These are phyloP conservation scores for Cladosporium sp. DNA, from an alignment of 2,329 filamentous ascomycete species.

Conservation along the genomic window DNA sequence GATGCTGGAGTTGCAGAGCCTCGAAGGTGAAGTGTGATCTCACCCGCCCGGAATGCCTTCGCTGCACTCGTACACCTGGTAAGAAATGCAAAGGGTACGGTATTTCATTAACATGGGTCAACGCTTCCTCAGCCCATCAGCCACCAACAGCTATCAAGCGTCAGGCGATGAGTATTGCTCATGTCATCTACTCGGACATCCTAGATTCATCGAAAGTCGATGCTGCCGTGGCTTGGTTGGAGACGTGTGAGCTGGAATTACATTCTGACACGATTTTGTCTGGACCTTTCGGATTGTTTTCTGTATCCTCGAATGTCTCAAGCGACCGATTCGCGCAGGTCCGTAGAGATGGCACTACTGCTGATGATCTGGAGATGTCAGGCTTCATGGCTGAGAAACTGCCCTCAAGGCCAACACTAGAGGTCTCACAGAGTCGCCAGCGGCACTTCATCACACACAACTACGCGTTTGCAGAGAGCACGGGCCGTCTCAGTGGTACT, in stretches of 20 bases:
- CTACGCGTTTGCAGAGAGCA: not conserved
- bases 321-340: not conserved
- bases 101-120: not conserved
- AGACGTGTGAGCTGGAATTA: not conserved
- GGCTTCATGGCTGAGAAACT: not conserved
- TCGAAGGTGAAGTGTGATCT: conserved; percentile 3
- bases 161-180: not conserved
- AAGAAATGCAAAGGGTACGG: conserved; percentile 1
- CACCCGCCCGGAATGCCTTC: not conserved
- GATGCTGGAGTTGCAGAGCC: not conserved
- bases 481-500: not conserved
- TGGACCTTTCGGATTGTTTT: not conserved
- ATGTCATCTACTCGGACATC: not conserved
- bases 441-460: not conserved
- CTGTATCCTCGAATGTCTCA: not conserved
- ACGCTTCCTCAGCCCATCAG: not conserved
- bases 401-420: not conserved
- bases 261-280: not conserved
- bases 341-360: not conserved
- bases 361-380: not conserved
- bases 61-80: not conserved
- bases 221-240: not conserved
- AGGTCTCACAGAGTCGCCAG: not conserved
- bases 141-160: not conserved
- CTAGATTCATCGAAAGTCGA: not conserved